Base-by-base conservation (phyloP, 1,284 basidiomycete genomes). In the Rhodotorula mucilaginosa region DNA sequence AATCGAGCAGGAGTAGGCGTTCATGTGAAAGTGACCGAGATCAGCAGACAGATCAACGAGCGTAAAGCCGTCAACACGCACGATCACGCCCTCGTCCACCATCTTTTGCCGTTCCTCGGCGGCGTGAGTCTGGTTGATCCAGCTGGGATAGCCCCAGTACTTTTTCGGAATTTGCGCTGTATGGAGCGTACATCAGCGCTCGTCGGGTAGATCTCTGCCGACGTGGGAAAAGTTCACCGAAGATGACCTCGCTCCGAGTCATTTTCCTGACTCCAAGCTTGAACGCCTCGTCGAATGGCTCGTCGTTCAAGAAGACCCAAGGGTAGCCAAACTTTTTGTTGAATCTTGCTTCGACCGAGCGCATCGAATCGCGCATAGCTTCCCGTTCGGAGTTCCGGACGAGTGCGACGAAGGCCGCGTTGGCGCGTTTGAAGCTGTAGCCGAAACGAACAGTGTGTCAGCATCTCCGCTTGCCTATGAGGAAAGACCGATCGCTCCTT, bases 51-150 rank as follows among this genome's bases (percentile, higher is more conserved):
- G 21, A 3, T 18, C 15, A 16, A 3, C 12, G n/a, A 31, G 15
- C n/a, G 44, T 18, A 48, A 31, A 49, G 8, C 6, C 15, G 5
- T 12, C 34, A 5, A 13, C 26, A 64, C 73, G 46, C 91, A 77
- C 96, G 67, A 96, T 93, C 76, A 97, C 90, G 70, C 88, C 86
- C 67, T 92, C 84, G 76, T 86, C 84, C 34, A 86, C 83, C 90
- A 96, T 86, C 73, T 84, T 84, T 62, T 85, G 83, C 66, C 92
- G 84, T 29, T 86, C 85, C 59, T 83, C 84, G n/a, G 81, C 83
- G 2, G 92, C 91, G 62, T 84, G 84, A 6, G 86, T 83, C 78
- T 92, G 89, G 64, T 82, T 79, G 65, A 82, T 79, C 49, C 88
- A 86, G 0, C 90, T 21, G 1, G 74, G 92, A 80, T 93, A 93